Evolutionary conservation across 192 early-diverging fungal species (phyloP), one percentile per base, ranked within the genome.

Genomic region (Podila epicladia): DNA sequence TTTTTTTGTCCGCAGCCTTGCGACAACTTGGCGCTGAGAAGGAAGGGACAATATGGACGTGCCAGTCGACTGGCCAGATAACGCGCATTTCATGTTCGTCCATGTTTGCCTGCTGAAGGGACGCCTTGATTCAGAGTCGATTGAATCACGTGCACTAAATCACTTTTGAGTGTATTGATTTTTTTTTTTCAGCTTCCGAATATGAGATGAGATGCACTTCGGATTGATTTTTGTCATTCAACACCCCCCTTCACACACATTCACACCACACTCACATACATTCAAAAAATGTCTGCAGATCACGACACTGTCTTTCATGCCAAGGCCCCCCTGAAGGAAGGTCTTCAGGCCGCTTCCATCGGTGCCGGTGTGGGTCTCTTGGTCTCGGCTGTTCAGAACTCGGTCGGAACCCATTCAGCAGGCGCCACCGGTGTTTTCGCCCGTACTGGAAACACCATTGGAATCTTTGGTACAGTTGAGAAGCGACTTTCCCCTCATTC

Each of bases 381-480:
- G 65, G 86, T 91, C 35, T 89, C 91, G 22, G 89, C 93, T 12
- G 88, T 90, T 62, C 91, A 93, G 75, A 94, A 91, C 62, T 86
- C 92, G 19, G 45, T 91, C 49, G 86, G 85, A 72, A 75, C 78
- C 50, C 85, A 88, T 58, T 76, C 74, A 50, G 58, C 82, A 41
- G 87, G 88, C 50, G 88, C 88, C 22, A 71, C 59, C 32, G 87
- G 87, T 64, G 82, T 94, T 31, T 74, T 93, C 67, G 86, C 87
- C 32, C 78, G 88, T 76, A 87, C 87, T 63, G 92, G 93, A 65
- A 74, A 88, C 49, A 91, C 91, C 59, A 88, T 94, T 53, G 88
- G 84, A 45, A 85, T 87, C 69, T 90, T 93, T 88, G 92, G 92
- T 93, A 91, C 84, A 84, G 7, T 37, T 9, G 35, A 37, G 35